Evolutionary conservation across 2,329 filamentous ascomycete species (phyloP).

Genomic region (Penicillium brasilianum): DNA sequence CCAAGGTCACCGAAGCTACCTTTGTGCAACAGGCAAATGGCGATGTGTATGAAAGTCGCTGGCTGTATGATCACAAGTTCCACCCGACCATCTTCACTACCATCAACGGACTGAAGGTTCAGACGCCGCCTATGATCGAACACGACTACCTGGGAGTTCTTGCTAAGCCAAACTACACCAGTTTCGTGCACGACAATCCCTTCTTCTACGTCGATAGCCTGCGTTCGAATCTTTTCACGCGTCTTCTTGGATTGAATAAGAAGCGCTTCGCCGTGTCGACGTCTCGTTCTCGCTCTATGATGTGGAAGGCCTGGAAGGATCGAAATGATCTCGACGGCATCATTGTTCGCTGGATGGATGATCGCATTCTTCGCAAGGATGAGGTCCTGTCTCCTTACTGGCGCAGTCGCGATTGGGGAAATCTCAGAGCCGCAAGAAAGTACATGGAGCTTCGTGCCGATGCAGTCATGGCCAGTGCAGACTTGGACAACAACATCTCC

Average conservation of each 20-base stretch:
- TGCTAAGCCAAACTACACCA: constrained; percentile 49
- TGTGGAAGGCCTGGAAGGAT: constrained; percentile 59
- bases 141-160: constrained; percentile 53
- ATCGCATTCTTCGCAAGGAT: constrained; percentile 55
- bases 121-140: constrained; percentile 61
- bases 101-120: constrained; percentile 56
- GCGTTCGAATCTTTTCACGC: constrained; percentile 39
- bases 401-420: constrained; percentile 50
- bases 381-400: constrained; percentile 54
- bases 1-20: constrained; percentile 60
- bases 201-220: constrained; percentile 54
- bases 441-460: constrained; percentile 55
- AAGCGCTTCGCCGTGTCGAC: constrained; percentile 52
- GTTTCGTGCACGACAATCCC: constrained; percentile 58
- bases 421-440: constrained; percentile 50
- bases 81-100: constrained; percentile 54
- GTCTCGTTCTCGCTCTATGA: constrained; percentile 54
- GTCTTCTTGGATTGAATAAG: constrained; percentile 40
- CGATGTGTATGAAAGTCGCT: constrained; percentile 59
- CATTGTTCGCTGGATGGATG: constrained; percentile 57
- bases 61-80: constrained; percentile 56
- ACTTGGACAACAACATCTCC: constrained; percentile 57
- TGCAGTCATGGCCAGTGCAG: constrained; percentile 57
- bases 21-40: constrained; percentile 55
- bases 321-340: constrained; percentile 54